Base-by-base conservation (phyloP, 2,329 filamentous ascomycete species). In the Hypoxylon sp. region DNA sequence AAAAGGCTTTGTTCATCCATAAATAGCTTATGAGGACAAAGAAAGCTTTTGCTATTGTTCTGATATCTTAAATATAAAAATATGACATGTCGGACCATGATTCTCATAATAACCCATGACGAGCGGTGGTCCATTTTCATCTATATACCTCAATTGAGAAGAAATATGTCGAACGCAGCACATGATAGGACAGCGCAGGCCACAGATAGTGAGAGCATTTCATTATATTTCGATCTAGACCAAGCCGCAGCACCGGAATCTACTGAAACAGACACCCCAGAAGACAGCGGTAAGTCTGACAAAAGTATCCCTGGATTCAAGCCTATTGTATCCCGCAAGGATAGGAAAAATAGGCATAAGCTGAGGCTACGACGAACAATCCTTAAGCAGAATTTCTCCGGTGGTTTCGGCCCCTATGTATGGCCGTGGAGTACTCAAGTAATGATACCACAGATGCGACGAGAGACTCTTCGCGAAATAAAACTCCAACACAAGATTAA, bases 181-280 rank as follows among this genome's bases (percentile, higher is more conserved):
- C 10, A 20, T 8, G 35, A 44, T 20, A 22, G 13, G 5, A 10
- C 27, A 46, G 14, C 27, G 6, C 3, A 22, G 5, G 14, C 13
- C 3, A 22, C 8, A 13, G 55, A 53, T 11, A 50, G 60, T 31
- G 60, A 61, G 13, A 25, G 54, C 1, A 46, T 70, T 37, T 61
- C 53, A 6, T 22, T 50, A n/a, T 70, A 65, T 31, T 70, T 70
- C 17, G 58, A 65, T 30, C 11, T 70, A 17, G 64, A 70, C 2
- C 20, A 17, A 33, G 64, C 68, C 3, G 57, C 58, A 14, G 48
- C 6, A 17, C 11, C 48, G 17, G 20, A 7, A n/a, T 4, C 20
- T 31, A n/a, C 14, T 13, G 17, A 20, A 20, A 11, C 2, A 27
- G 49, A 40, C 5, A 11, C 13, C 10, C 25, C 6, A 25, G 14